These are phyloP conservation scores for Penicillium longicatenatum DNA, from an alignment of 495 filamentous ascomycete species.

Conservation along the genomic window DNA sequence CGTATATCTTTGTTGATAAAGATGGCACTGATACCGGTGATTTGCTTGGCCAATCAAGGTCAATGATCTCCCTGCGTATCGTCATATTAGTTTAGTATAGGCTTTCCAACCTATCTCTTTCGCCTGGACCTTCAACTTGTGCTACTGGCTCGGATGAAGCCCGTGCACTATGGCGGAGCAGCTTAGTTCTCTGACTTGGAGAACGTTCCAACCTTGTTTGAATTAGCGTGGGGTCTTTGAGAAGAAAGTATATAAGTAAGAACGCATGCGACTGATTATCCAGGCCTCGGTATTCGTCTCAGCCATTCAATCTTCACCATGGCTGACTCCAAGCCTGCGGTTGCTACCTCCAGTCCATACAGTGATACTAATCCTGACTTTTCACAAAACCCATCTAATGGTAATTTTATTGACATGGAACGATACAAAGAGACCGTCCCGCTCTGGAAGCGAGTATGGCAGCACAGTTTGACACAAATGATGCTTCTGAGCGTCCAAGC, in stretches of 20 bases:
- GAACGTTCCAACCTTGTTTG: neutral
- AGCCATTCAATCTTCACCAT: neutral
- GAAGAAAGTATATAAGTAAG: neutral
- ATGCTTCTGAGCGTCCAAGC: slow-evolving; percentile 26
- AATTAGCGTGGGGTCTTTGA: neutral
- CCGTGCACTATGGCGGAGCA: slow-evolving; percentile 12
- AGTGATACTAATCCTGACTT: neutral
- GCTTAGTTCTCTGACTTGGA: neutral
- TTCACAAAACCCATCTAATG: neutral
- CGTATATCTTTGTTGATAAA: neutral
- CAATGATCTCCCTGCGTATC: neutral
- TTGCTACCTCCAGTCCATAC: neutral
- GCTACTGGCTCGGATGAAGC: neutral
- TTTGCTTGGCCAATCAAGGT: neutral
- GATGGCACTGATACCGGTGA: neutral
- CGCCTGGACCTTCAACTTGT: slow-evolving; percentile 32
- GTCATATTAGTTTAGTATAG: neutral
- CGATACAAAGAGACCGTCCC: slow-evolving; percentile 24
- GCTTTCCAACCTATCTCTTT: slow-evolving; percentile 8
- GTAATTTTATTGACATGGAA: slow-evolving; percentile 14
- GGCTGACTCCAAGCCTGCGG: neutral
- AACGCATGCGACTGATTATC: neutral
- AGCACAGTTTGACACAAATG: slow-evolving; percentile 37
- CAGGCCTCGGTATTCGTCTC: too few relatives aligned
- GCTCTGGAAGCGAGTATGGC: slow-evolving; percentile 31